These are phyloP conservation scores for Hypoxylon subgilvum DNA, from an alignment of 495 filamentous ascomycete species.

Conservation along the genomic window DNA sequence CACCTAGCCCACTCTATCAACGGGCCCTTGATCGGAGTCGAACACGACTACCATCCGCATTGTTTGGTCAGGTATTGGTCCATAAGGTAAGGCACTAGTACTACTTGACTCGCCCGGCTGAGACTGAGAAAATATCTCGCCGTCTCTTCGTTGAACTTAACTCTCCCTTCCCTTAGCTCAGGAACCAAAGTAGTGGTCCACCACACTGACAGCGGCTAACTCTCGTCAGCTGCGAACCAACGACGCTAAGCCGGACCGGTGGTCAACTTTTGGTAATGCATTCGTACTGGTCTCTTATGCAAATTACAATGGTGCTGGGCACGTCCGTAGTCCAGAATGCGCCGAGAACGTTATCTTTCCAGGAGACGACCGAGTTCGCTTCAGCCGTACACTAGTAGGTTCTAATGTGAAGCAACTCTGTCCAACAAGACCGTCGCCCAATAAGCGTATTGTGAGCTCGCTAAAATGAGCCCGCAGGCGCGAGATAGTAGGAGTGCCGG, in stretches of 20 bases:
- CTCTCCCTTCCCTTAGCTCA: conserved; percentile 8
- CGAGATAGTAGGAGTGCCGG: conserved; percentile 11
- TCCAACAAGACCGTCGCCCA: conserved; percentile 14
- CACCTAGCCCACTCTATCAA: too few species aligned
- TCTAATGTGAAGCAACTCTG: conserved; percentile 3
- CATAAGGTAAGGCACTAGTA: too few species aligned
- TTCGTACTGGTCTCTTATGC: not conserved
- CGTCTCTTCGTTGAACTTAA: not conserved
- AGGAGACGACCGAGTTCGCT: conserved; percentile 26
- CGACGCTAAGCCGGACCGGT: conserved; percentile 11
- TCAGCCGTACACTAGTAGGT: conserved; percentile 13
- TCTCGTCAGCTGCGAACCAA: conserved; percentile 7
- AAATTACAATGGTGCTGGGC: not conserved
- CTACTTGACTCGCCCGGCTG: too few species aligned
- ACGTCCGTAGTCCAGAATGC: conserved; percentile 10
- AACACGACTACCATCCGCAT: too few species aligned
- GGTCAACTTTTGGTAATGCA: conserved; percentile 7
- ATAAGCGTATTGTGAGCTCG: conserved; percentile 21
- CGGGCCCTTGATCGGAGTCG: too few species aligned
- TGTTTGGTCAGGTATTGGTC: too few species aligned
- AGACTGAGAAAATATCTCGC: too few species aligned
- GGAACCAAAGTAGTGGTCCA: conserved; percentile 8
- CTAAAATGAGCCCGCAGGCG: not conserved
- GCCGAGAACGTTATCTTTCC: conserved; percentile 9
- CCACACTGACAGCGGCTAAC: conserved; percentile 1